Evolutionary conservation across 2,329 filamentous ascomycete genomes (phyloP).

Genomic region (Exophiala aquamarina): DNA sequence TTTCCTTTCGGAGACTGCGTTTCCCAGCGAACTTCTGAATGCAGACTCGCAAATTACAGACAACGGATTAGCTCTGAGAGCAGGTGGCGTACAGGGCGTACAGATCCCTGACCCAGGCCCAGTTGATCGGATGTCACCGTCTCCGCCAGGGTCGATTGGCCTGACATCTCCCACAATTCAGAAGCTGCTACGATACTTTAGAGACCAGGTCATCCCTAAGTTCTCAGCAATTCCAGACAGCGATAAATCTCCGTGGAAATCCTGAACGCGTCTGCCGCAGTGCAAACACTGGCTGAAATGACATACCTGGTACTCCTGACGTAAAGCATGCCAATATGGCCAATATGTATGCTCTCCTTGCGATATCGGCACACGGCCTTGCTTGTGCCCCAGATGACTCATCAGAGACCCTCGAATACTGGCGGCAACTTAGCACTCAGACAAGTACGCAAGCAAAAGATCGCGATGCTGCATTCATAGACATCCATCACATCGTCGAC

Average conservation of each 20-base stretch:
- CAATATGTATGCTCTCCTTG: constrained; percentile 34
- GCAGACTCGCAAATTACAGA: not conserved
- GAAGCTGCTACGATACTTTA: constrained; percentile 33
- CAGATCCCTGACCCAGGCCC: not conserved
- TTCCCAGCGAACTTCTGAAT: not conserved
- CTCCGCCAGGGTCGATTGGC: too few species aligned
- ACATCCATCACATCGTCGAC: too few species aligned
- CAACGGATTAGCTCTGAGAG: not conserved
- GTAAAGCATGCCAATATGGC: constrained; percentile 35
- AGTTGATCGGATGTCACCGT: not conserved
- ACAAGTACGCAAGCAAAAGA: constrained; percentile 35
- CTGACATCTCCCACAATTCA: not conserved
- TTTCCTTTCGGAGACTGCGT: not conserved
- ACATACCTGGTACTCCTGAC: constrained; percentile 31
- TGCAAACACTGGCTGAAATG: constrained; percentile 33
- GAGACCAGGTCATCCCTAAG: constrained; percentile 33
- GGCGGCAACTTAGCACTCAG: constrained; percentile 29
- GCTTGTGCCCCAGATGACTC: constrained; percentile 10
- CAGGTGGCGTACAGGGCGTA: not conserved
- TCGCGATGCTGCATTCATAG: constrained; percentile 32
- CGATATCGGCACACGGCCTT: constrained; percentile 33
- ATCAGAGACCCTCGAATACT: constrained; percentile 16
- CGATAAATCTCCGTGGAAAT: constrained; percentile 37
- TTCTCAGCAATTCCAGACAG: constrained; percentile 34
- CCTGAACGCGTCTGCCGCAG: constrained; percentile 33